Evolutionary conservation across 371 early-diverging fungal genomes (phyloP), one percentile per base, ranked within the genome.

Genomic region (Mortierella sp.): DNA sequence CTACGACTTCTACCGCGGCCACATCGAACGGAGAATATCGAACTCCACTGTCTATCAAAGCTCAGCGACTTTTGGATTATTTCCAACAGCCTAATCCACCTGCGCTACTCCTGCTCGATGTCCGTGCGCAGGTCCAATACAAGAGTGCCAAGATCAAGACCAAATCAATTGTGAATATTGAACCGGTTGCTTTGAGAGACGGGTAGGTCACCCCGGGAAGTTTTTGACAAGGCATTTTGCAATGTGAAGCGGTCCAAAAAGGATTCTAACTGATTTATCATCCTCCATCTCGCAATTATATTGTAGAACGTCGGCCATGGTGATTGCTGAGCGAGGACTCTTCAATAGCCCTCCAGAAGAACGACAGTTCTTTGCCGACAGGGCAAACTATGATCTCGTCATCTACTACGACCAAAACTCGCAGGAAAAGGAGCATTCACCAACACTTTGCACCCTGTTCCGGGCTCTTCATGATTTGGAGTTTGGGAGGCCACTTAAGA

Each of bases 81-180:
- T 70, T 93, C 43, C 74, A 80, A 67, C 90, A 83, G 37, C 88
- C 85, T 13, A 88, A 73, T 1, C 16, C 47, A 6, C 75, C 75
- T 16, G 68, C 80, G 68, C 79, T 97, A 2, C 83, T 98, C 40
- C 70, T 98, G n/a, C 75, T 98, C 66, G 98, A 98, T 86, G 91
- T 97, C 22, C 90, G 98, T 39, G 89, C 91, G 9, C 87, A 91
- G 44, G 89, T 91, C 10, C 89, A 93, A 70, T 96, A 89, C 85
- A 82, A 87, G 2, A 79, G 86, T 71, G 96, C 95, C 3, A 95
- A 92, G 44, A 92, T 98, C 41, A 91, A 91, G 63, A 92, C 94
- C 80, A 85, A 76, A 50, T 87, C 89, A 82, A 81, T 93, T 22
- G 93, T 96, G 6, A 94, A 96, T 66, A 87, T 98, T 14, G 96